These are phyloP conservation scores for Saturnispora dispora DNA, from an alignment of 805 yeast genomes.

Conservation along the genomic window DNA sequence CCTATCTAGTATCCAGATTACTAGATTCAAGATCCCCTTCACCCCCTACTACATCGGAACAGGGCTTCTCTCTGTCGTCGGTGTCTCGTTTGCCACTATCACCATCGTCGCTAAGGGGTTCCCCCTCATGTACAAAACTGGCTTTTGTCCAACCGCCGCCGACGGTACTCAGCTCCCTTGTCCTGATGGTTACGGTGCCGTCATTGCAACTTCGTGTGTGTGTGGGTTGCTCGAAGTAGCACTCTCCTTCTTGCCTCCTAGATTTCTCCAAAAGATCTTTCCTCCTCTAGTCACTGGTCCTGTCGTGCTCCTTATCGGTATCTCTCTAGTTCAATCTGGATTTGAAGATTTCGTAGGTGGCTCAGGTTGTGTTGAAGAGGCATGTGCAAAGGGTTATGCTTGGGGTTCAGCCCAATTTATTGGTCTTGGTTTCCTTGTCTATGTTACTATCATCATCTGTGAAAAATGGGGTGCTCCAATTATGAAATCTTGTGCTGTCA, in stretches of 20 bases:
- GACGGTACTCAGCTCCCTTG: constrained; percentile 69
- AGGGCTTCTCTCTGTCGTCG: constrained; percentile 83
- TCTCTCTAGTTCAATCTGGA: constrained; percentile 58
- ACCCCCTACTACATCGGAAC: constrained; percentile 81
- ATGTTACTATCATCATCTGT: constrained; percentile 58
- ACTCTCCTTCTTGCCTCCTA: constrained; percentile 73
- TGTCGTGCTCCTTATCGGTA: constrained; percentile 79
- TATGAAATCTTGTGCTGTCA: constrained; percentile 90
- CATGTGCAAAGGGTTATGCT: constrained; percentile 42
- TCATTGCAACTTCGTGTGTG: constrained; percentile 66
- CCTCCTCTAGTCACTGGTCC: constrained; percentile 94
- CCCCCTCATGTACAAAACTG: constrained; percentile 74
- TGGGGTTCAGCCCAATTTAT: constrained; percentile 87
- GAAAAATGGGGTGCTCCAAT: constrained; percentile 91
- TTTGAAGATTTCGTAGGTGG: constrained; percentile 88
- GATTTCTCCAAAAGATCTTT: constrained; percentile 57
- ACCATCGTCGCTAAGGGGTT: constrained; percentile 67
- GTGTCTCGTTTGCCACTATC: constrained; percentile 85
- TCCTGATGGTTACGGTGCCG: constrained; percentile 86
- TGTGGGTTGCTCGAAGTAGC: constrained; percentile 70
- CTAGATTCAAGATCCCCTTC: constrained; percentile 65
- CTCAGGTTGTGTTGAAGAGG: constrained; percentile 40
- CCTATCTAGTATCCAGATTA: constrained; percentile 66
- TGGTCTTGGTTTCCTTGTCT: constrained; percentile 83
- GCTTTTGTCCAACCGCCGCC: constrained; percentile 52